Evolutionary conservation across 2,329 filamentous ascomycete species (phyloP).

Genomic region (Stagonosporopsis chrysanthemi): DNA sequence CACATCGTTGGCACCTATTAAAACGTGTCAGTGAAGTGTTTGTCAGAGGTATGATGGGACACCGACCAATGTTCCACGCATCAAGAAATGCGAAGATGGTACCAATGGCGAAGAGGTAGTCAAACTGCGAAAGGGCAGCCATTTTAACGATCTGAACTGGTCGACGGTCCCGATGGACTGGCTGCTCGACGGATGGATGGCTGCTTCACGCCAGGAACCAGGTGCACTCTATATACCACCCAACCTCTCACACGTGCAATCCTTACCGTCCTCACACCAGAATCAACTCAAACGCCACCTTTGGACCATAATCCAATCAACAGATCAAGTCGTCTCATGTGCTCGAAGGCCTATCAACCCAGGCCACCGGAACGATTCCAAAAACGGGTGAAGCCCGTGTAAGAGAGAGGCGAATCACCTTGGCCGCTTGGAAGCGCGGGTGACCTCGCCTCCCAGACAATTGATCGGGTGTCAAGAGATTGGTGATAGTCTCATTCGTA

Average conservation of each 20-base stretch:
- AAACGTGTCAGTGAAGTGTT: background rate
- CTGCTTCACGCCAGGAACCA: slow-evolving; percentile 5
- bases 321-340: slow-evolving; percentile 23
- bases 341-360: slow-evolving; percentile 10
- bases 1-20: slow-evolving; percentile 58
- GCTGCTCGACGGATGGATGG: slow-evolving; percentile 18
- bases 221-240: slow-evolving; percentile 26
- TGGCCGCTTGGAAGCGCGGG: slow-evolving; percentile 24
- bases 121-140: slow-evolving; percentile 60
- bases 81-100: slow-evolving; percentile 72
- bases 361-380: slow-evolving; percentile 11
- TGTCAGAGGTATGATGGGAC: background rate
- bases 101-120: slow-evolving; percentile 70
- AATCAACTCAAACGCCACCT: slow-evolving; percentile 18
- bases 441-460: slow-evolving; percentile 3
- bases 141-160: slow-evolving; percentile 29
- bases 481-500: slow-evolving; percentile 12
- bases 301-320: slow-evolving; percentile 22
- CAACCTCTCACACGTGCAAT: slow-evolving; percentile 3
- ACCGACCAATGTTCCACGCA: slow-evolving; percentile 68
- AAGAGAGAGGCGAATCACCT: slow-evolving; percentile 14
- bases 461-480: slow-evolving; percentile 9
- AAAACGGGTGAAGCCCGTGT: slow-evolving; percentile 3
- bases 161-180: slow-evolving; percentile 19
- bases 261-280: slow-evolving; percentile 5